These are phyloP conservation scores for Ogataea trehalophila DNA, from an alignment of 805 yeast species.

Conservation along the genomic window DNA sequence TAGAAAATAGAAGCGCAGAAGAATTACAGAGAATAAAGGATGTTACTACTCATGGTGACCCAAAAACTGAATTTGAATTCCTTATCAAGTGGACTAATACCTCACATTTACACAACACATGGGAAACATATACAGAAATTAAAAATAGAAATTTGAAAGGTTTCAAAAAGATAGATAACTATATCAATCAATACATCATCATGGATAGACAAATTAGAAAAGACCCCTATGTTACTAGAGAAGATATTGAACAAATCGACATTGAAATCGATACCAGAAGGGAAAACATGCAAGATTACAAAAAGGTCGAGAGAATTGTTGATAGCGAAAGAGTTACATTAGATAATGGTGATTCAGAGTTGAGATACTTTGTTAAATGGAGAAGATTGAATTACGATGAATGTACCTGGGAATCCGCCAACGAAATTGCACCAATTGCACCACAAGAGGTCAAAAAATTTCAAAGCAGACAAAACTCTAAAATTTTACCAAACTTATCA, in stretches of 20 bases:
- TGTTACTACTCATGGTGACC: conserved; percentile 29
- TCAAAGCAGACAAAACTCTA: conserved; percentile 76
- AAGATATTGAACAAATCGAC: conserved; percentile 91
- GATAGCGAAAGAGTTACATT: conserved; percentile 68
- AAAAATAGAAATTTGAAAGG: conserved; percentile 55
- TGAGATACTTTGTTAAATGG: conserved; percentile 92
- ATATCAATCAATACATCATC: conserved; percentile 71
- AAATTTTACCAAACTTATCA: conserved; percentile 76
- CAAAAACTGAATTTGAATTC: conserved; percentile 56
- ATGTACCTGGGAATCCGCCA: conserved; percentile 95
- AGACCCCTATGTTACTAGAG: conserved; percentile 81
- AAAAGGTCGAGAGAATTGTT: conserved; percentile 84
- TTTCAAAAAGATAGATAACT: conserved; percentile 81
- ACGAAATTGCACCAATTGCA: conserved; percentile 74
- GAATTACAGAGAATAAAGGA: conserved; percentile 19
- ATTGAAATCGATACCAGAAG: conserved; percentile 79
- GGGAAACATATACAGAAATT: conserved; percentile 68
- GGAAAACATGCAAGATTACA: conserved; percentile 80
- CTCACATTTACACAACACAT: conserved; percentile 91
- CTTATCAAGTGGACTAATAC: conserved; percentile 80
- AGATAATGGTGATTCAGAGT: conserved; percentile 59
- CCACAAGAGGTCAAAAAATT: conserved; percentile 80
- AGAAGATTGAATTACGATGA: conserved; percentile 88
- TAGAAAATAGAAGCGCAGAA: conserved; percentile 26
- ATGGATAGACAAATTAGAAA: conserved; percentile 69